Evolutionary conservation across 2,329 filamentous ascomycete genomes (phyloP).

Genomic region (Fusarium secorum): DNA sequence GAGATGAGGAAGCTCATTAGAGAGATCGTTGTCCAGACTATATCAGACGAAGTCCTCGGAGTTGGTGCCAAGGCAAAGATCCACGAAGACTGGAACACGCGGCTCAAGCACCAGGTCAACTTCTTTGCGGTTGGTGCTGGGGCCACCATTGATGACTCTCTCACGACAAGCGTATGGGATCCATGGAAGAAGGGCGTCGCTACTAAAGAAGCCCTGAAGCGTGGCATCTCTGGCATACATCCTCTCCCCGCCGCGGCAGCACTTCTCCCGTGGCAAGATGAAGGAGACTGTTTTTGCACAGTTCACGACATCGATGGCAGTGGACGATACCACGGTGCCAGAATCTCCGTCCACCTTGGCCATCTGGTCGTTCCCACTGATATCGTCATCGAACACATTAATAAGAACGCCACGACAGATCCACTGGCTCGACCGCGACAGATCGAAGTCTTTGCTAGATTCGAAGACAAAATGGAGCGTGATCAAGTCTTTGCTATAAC

Average conservation of each 20-base stretch:
- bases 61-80: slow-evolving; percentile 58
- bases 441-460: slow-evolving; percentile 74
- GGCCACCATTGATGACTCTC: slow-evolving; percentile 66
- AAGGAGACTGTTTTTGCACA: slow-evolving; percentile 89
- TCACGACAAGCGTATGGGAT: slow-evolving; percentile 68
- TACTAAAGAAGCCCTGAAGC: slow-evolving; percentile 10
- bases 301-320: slow-evolving; percentile 52
- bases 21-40: slow-evolving; percentile 52
- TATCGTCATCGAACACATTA: slow-evolving; percentile 76
- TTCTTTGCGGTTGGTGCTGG: slow-evolving; percentile 74
- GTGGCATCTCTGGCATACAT: slow-evolving; percentile 32
- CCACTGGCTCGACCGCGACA: slow-evolving; percentile 69
- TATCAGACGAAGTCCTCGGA: slow-evolving; percentile 57
- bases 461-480: slow-evolving; percentile 56
- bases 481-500: slow-evolving; percentile 53
- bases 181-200: slow-evolving; percentile 34
- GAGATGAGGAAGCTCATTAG: slow-evolving; percentile 55
- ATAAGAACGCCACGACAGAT: slow-evolving; percentile 66
- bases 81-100: slow-evolving; percentile 51
- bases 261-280: slow-evolving; percentile 74
- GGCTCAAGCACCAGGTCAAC: slow-evolving; percentile 70
- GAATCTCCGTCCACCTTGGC: slow-evolving; percentile 70
- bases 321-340: slow-evolving; percentile 61
- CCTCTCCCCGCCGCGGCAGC: slow-evolving; percentile 59
- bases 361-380: slow-evolving; percentile 70